Base-by-base conservation (phyloP, 2,329 filamentous ascomycete species). In the Fusarium cyanostomum region DNA sequence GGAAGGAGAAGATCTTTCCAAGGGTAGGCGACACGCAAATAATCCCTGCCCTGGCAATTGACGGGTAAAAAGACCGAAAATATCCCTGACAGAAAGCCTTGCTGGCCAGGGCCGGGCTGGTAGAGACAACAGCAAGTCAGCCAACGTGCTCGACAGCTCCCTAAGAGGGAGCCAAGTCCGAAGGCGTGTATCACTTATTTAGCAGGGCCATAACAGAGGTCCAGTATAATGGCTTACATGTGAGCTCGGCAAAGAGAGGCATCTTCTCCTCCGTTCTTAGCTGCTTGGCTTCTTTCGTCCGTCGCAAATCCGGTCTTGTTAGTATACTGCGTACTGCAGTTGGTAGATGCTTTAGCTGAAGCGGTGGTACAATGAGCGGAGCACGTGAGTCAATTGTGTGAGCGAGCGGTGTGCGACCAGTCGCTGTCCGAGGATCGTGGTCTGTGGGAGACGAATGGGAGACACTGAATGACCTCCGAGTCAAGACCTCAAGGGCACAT, bases 111-210 rank as follows among this genome's bases (percentile, higher is more conserved):
- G 11, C 33, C 33, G 26, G 30, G 27, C 34, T 42, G 16, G 24
- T 9, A 27, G 16, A 43, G 16, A 24, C 30, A 13, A 18, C 39
- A 21, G 21, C 10, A 21, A 6, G 6, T 21, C 21, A 21, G 6
- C 21, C 21, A 21, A 28, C 7, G n/a, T 18, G 27, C 27, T 31
- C 31, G 12, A 49, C 10, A 21, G 26, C 31, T 52, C 49, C 21
- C 38, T 9, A 42, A 31, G n/a, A 12, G 35, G 43, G 21, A 39
- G 12, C 34, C 31, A 38, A 33, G 26, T 13, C 52, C 56, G 44
- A 52, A 57, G 49, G 16, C 39, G 24, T 37, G 39, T 52, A 31
- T 56, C 46, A 33, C 43, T 21, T 28, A n/a, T 39, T 57, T 44
- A 48, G 43, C 33, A 28, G 58, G 49, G 34, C 35, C 52, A 39